Evolutionary conservation across 2,329 filamentous ascomycete genomes (phyloP).

Genomic region (Ophiostoma tasmaniense): DNA sequence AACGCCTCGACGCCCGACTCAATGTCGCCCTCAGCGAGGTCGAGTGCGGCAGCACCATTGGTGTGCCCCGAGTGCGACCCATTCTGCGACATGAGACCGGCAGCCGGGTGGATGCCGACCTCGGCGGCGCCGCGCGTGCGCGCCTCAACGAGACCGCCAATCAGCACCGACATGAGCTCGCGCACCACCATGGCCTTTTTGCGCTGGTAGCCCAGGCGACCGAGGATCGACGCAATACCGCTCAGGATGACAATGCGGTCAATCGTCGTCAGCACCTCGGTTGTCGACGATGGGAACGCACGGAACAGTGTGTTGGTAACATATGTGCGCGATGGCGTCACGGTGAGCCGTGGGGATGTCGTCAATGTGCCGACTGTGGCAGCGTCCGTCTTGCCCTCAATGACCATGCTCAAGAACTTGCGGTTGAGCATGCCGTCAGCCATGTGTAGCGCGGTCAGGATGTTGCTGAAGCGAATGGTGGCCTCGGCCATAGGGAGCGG

Average conservation of each 20-base stretch:
- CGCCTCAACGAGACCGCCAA: conserved; percentile 79
- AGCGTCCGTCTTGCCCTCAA: conserved; percentile 43
- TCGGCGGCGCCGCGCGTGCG: conserved; percentile 91
- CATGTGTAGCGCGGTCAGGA: conserved; percentile 59
- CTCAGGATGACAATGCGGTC: conserved; percentile 74
- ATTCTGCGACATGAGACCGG: conserved; percentile 68
- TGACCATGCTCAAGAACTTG: conserved; percentile 54
- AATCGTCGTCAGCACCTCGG: conserved; percentile 60
- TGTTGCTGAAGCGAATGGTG: conserved; percentile 62
- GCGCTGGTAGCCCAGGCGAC: conserved; percentile 67
- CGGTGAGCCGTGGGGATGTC: conserved; percentile 46
- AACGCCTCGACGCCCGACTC: conserved; percentile 59
- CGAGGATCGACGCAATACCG: conserved; percentile 80
- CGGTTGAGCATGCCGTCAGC: conserved; percentile 55
- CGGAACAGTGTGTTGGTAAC: conserved; percentile 59
- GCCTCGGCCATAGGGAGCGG: conserved; percentile 64
- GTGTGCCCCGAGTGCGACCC: conserved; percentile 30
- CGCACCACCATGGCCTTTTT: conserved; percentile 88
- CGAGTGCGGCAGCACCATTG: conserved; percentile 46
- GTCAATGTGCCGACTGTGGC: conserved; percentile 38
- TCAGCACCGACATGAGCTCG: conserved; percentile 74
- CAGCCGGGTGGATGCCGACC: conserved; percentile 88
- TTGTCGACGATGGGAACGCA: conserved; percentile 58
- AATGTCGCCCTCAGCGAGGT: conserved; percentile 55
- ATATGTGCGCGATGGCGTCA: conserved; percentile 50